These are phyloP conservation scores for Roridomyces roridus DNA, from an alignment of 768 basidiomycete genomes.

Conservation along the genomic window DNA sequence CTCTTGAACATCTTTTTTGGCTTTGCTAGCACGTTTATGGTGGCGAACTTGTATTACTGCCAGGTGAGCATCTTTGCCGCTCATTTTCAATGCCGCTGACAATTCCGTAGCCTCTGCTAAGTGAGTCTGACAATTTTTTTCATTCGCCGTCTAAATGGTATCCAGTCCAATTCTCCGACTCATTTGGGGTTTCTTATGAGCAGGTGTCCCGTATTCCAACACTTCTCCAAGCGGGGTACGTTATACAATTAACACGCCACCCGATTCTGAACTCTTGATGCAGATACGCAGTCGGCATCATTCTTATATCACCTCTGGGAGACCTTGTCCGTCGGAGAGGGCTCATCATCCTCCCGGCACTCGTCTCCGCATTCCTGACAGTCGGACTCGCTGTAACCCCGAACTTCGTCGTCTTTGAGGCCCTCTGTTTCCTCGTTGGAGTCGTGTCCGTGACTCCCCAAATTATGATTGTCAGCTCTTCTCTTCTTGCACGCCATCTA, in stretches of 20 bases:
- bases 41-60: slow-evolving; percentile 82
- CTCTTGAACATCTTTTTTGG: slow-evolving; percentile 66
- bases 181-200: slow-evolving; percentile 38
- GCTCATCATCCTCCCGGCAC: slow-evolving; percentile 64
- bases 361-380: slow-evolving; percentile 61
- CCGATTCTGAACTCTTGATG: neutral
- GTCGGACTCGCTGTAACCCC: slow-evolving; percentile 75
- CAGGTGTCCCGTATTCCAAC: slow-evolving; percentile 41
- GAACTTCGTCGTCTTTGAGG: slow-evolving; percentile 65
- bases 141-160: neutral
- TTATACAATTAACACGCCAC: no score
- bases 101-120: slow-evolving; percentile 62
- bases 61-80: slow-evolving; percentile 37
- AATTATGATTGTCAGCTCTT: slow-evolving; percentile 64
- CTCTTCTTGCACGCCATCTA: no score
- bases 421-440: slow-evolving; percentile 74
- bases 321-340: slow-evolving; percentile 82
- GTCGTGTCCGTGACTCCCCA: slow-evolving; percentile 75
- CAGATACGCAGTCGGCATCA: slow-evolving; percentile 75
- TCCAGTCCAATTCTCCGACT: slow-evolving; percentile 49
- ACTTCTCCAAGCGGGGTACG: slow-evolving; percentile 69
- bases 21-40: slow-evolving; percentile 64
- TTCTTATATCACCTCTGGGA: slow-evolving; percentile 82
- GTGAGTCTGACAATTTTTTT: slow-evolving; percentile 41
- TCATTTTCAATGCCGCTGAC: neutral